A percentile compares a stretch with the other conserved stretches of the same genome.
phyloP scores from a whole-genome alignment of 140 eudicot species.

The Flaveria floridana region DNA sequence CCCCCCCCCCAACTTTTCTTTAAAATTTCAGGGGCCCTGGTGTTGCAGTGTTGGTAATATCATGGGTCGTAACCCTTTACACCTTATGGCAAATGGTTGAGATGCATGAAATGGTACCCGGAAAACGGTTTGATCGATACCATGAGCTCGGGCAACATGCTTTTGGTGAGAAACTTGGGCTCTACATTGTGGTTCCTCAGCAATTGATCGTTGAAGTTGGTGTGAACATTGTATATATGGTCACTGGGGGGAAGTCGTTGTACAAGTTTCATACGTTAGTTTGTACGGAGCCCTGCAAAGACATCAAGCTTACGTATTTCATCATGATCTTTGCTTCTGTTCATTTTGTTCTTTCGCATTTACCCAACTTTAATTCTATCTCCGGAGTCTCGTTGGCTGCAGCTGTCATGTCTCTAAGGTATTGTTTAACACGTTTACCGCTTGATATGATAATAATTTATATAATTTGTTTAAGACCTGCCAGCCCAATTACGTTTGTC shows the following conservation, averaged over 20 bases:
- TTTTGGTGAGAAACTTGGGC: constrained; percentile 67
- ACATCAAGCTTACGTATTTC: constrained; percentile 53
- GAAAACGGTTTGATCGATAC: constrained; percentile 63
- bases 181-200: constrained; percentile 72
- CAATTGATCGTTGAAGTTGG: constrained; percentile 66
- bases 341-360: constrained; percentile 66
- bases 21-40: constrained; percentile 68
- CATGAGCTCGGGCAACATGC: constrained; percentile 74
- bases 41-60: constrained; percentile 48
- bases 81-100: constrained; percentile 90
- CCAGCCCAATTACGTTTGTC: too few species aligned
- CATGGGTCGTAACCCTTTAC: constrained; percentile 72
- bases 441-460: too few species aligned
- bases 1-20: background rate
- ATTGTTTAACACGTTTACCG: background rate
- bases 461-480: too few species aligned
- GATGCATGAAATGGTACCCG: constrained; percentile 79
- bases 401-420: constrained; percentile 70
- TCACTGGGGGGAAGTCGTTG: constrained; percentile 57
- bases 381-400: constrained; percentile 67
- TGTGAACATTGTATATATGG: constrained; percentile 62
- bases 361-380: constrained; percentile 63
- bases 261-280: constrained; percentile 47
- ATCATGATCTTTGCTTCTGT: constrained; percentile 72
- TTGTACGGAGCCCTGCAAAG: constrained; percentile 39